Percentiles rank a stretch among this genome's conserved stretches.
These are phyloP conservation scores for Diaporthe ampelina DNA, from an alignment of 2,329 filamentous ascomycete species.

Conservation along the genomic window DNA sequence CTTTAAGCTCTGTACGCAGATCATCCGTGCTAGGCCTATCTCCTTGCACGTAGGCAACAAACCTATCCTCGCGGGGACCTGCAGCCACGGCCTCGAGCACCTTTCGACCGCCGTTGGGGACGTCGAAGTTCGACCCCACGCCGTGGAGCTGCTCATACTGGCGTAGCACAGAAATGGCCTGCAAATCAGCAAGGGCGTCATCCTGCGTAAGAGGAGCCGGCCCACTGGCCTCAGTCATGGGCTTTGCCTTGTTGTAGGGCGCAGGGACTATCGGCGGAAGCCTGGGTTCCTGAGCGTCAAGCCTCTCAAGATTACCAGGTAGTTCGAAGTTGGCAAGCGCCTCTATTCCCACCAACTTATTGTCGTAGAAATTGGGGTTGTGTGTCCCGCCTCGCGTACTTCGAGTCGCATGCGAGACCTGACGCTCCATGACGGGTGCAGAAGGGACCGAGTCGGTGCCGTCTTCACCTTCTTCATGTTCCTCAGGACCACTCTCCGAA, in stretches of 20 bases:
- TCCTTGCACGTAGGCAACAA: conserved; percentile 62
- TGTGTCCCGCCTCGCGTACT: conserved; percentile 70
- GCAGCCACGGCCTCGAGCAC: conserved; percentile 68
- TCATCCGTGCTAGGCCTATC: conserved; percentile 63
- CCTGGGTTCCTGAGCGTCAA: conserved; percentile 69
- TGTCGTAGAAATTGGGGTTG: conserved; percentile 69
- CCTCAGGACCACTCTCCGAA: conserved; percentile 66
- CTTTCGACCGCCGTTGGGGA: conserved; percentile 65
- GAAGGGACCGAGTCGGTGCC: conserved; percentile 62
- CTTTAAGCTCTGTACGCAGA: conserved; percentile 64
- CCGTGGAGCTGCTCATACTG: conserved; percentile 68
- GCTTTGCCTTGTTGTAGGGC: conserved; percentile 71
- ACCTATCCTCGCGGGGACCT: conserved; percentile 62
- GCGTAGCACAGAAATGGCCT: conserved; percentile 70
- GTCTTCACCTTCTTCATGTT: conserved; percentile 61
- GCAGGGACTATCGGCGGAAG: conserved; percentile 70
- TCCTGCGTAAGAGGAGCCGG: conserved; percentile 64
- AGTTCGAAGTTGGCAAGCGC: conserved; percentile 72
- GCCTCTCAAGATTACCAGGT: conserved; percentile 69
- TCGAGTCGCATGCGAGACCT: conserved; percentile 74
- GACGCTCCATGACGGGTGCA: conserved; percentile 73
- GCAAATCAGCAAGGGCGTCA: conserved; percentile 68
- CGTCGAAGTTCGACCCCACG: conserved; percentile 68
- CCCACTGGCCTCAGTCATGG: conserved; percentile 69
- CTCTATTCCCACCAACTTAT: conserved; percentile 71